Base-by-base conservation (phyloP, 176 grass and related monocot genomes). In the Raddia guianensis region DNA sequence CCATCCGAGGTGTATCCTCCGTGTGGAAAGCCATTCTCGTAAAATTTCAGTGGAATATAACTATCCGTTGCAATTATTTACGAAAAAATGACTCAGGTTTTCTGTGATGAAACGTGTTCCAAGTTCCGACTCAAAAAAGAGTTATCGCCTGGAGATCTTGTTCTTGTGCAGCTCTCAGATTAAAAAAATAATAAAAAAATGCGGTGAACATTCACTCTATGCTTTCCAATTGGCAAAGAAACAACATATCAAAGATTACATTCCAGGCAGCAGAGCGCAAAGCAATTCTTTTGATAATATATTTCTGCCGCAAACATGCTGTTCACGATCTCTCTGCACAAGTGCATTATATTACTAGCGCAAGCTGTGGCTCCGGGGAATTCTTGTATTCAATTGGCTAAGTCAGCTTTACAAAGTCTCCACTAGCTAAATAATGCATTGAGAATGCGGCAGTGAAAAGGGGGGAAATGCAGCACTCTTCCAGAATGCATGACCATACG, bases 221-320 rank as follows among this genome's bases (percentile, higher is more conserved):
- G 37, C 37, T 40, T 40, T 40, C 37, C 37, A 40, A 40, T 40
- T 40, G 37, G 37, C 37, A 40, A 50, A 20, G 7, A 69, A 1
- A 44, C 33, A 73, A n/a, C 15, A 66, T 52, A 7, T 43, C 49
- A 20, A 66, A 49, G 32, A 80, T 20, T 14, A 13, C 15, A 21
- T 44, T 50, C 33, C 66, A n/a, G n/a, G n/a, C n/a, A 77, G 33
- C 37, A 68, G 3, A 40, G 37, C 37, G 0, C 37, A 40, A 40
- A 40, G 37, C 2, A 40, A 40, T 40, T 40, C 37, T 40, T 40
- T 1, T 40, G 37, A 40, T 40, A 40, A 40, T 63, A 77, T 68
- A 67, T 27, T 32, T 43, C 42, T 34, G 49, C 33, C 32, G 49
- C 65, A 33, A 72, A 85, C 83, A 86, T 86, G 87, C 44, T 43